These are phyloP conservation scores for Mortierella sp. DNA, from an alignment of 371 early-diverging fungal species.

Conservation along the genomic window DNA sequence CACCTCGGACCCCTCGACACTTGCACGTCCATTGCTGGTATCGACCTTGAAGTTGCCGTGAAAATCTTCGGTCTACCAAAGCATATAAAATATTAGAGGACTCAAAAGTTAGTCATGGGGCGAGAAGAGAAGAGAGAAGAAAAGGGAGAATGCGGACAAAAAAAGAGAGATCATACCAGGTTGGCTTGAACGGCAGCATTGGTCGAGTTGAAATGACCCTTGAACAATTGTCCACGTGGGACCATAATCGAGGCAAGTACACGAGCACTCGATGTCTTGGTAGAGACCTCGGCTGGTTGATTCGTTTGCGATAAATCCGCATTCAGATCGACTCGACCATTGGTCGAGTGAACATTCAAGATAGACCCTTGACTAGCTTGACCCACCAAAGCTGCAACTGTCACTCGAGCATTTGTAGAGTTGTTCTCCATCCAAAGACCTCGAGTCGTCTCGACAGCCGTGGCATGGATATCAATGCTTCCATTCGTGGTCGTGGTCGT, in stretches of 20 bases:
- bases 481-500: conserved; percentile 20
- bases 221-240: conserved; percentile 15
- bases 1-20: conserved; percentile 37
- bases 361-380: conserved; percentile 26
- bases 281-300: conserved; percentile 21
- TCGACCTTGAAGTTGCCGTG: conserved; percentile 28
- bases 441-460: conserved; percentile 14
- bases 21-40: conserved; percentile 16
- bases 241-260: conserved; percentile 32
- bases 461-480: conserved; percentile 14
- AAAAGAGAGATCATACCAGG: conserved; percentile 18
- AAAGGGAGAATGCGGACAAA: neutral
- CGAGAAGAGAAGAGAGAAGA: neutral
- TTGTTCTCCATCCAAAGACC: conserved; percentile 33
- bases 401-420: conserved; percentile 20
- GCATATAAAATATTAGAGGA: neutral
- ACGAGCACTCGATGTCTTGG: conserved; percentile 16
- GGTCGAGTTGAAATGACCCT: conserved; percentile 15
- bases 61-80: conserved; percentile 51
- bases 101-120: too few species aligned
- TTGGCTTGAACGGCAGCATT: conserved; percentile 32
- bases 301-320: conserved; percentile 28
- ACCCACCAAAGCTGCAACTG: conserved; percentile 21
- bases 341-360: conserved; percentile 17
- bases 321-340: conserved; percentile 23